Evolutionary conservation across 2,329 filamentous ascomycete species (phyloP).

Genomic region (Penicillium fuscoglaucum): DNA sequence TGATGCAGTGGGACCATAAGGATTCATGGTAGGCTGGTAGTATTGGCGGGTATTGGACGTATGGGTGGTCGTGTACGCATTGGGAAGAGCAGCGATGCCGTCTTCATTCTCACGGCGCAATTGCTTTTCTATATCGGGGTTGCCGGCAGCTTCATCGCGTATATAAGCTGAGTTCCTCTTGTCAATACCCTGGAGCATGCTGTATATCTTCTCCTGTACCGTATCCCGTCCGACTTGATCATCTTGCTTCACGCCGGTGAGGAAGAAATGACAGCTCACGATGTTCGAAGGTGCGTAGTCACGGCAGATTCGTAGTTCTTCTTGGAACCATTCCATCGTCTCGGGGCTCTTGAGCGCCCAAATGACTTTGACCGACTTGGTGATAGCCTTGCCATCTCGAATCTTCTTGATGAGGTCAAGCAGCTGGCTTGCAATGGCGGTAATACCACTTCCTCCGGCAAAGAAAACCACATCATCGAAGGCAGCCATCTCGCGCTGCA

Average conservation of each 20-base stretch:
- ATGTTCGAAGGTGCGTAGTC: conserved; percentile 85
- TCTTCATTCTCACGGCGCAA: conserved; percentile 82
- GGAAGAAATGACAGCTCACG: conserved; percentile 91
- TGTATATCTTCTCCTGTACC: conserved; percentile 84
- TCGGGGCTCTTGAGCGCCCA: conserved; percentile 91
- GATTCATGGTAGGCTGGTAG: conserved; percentile 14
- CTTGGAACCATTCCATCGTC: conserved; percentile 96
- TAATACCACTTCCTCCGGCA: conserved; percentile 91
- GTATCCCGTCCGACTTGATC: conserved; percentile 66
- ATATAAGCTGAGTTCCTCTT: conserved; percentile 86
- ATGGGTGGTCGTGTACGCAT: conserved; percentile 38
- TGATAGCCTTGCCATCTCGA: conserved; percentile 91
- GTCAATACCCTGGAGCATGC: conserved; percentile 81
- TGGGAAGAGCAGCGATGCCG: conserved; percentile 76
- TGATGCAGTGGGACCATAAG: conserved; percentile 4
- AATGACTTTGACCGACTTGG: conserved; percentile 85
- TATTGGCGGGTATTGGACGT: conserved; percentile 21
- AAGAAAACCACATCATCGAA: conserved; percentile 94
- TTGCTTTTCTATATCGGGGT: conserved; percentile 75
- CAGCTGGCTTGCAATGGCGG: conserved; percentile 86
- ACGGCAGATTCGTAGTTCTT: conserved; percentile 87
- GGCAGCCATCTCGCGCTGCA: conserved; percentile 83
- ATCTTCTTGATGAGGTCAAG: conserved; percentile 95
- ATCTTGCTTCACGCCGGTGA: conserved; percentile 71
- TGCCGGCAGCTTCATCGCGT: conserved; percentile 74